Evolutionary conservation across 768 basidiomycete genomes (phyloP), one percentile per base, ranked within the genome.

Genomic region (Tylopilus balloui): DNA sequence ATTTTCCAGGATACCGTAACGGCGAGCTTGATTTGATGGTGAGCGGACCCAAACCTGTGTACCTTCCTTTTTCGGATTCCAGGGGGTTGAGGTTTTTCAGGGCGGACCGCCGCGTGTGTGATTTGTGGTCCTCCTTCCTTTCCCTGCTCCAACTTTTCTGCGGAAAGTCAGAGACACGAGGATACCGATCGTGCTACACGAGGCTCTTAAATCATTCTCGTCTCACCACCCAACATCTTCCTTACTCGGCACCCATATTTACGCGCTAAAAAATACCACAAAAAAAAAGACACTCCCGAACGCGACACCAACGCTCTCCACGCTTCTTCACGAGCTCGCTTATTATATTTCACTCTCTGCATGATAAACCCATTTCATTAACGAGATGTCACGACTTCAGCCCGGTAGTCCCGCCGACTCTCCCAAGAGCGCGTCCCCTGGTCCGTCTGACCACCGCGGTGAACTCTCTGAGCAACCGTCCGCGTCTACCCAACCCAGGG

Each of bases 111-210:
- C 34, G 65, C 64, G 58, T 65, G 67, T 63, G 58, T 40, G 42
- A 45, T 58, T 55, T 56, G 52, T 53, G 44, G 53, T 23, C 32
- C 47, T 55, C 47, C 29, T 61, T 64, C 45, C 41, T 48, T 58
- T 54, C 56, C 55, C 51, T 55, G 52, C 55, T 62, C 44, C 53
- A 55, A 0, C 56, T 59, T 60, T 59, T 53, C 61, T 61, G 69
- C 67, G 61, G 65, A 68, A 70, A 74, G 72, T 65, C 64, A 71
- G 68, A 65, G 56, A 70, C 76, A 78, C 76, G 76, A 78, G 75
- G 76, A 70, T 58, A 64, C 58, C 54, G 63, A 64, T 65, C 64
- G 58, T 64, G 57, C 57, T 59, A 68, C 75, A 77, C 76, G 76
- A 77, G 76, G 76, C 73, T 58, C 61, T 68, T 66, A 66, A 20